These are phyloP conservation scores for Aspergillus pseudoglaucus DNA, from an alignment of 2,329 filamentous ascomycete species.

Conservation along the genomic window DNA sequence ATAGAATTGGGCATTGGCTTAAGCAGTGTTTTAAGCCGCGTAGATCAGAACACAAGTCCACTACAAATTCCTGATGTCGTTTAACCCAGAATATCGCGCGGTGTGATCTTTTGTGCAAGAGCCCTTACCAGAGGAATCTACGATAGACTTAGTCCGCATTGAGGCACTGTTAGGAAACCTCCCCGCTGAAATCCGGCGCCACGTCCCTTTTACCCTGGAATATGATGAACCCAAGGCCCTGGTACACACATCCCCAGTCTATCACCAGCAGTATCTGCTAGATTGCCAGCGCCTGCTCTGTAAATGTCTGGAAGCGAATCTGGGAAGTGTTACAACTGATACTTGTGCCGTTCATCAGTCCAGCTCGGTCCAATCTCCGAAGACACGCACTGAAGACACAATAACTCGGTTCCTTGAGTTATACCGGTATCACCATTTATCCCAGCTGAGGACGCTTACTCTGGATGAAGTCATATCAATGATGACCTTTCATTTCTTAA, in stretches of 20 bases:
- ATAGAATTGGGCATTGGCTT: too few species aligned
- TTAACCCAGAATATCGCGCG: too few species aligned
- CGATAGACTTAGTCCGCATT: too few species aligned
- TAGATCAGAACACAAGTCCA: too few species aligned
- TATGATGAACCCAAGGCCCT: slow-evolving; percentile 14
- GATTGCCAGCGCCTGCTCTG: slow-evolving; percentile 15
- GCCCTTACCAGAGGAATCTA: too few species aligned
- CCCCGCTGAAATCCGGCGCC: slow-evolving; percentile 18
- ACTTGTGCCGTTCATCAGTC: not conserved
- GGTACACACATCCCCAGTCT: slow-evolving; percentile 20
- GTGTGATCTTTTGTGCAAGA: too few species aligned
- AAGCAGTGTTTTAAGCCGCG: too few species aligned
- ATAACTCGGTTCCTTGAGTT: not conserved
- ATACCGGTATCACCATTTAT: not conserved
- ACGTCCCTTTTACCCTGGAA: slow-evolving; percentile 14
- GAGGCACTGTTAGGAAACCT: slow-evolving; percentile 4
- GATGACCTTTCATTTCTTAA: too few species aligned
- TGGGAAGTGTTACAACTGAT: slow-evolving; percentile 2
- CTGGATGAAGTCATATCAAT: slow-evolving; percentile 1
- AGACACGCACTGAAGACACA: not conserved
- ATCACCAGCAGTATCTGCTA: slow-evolving; percentile 18
- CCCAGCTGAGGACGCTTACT: not conserved
- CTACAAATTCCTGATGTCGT: too few species aligned
- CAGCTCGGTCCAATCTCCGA: not conserved
- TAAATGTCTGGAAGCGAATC: slow-evolving; percentile 8